Evolutionary conservation across 202 grass and related monocot species (phyloP), one percentile per base, ranked within the genome.

Genomic region (Sporobolus alterniflorus): DNA sequence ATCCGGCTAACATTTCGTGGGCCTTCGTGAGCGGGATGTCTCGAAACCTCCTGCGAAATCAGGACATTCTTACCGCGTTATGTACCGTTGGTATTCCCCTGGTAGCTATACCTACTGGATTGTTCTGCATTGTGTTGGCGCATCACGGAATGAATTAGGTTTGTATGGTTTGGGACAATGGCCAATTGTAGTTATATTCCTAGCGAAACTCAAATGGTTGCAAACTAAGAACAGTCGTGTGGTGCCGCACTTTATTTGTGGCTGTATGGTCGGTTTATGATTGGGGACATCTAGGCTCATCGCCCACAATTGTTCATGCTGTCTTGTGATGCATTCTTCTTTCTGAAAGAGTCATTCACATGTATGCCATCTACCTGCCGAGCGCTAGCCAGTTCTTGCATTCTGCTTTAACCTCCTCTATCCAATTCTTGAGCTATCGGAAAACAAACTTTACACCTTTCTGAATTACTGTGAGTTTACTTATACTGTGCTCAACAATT

Each of bases 1-100:
- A 88, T 88, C 48, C 71, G 5, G 8, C 24, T 57, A 12, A 9
- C 71, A 30, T 67, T 75, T 83, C 17, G 33, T 47, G n/a, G 47
- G 69, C 47, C 7, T 64, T 55, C 28, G 9, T 21, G 21, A 64
- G 46, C 28, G 20, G 34, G 52, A 71, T 44, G 21, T 64, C 18
- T 16, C 50, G 31, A 14, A 65, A 36, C 34, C 5, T 18, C 26
- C 22, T 67, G 32, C 43, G 21, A 31, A 68, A 24, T 64, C 11
- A 72, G 54, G 15, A 34, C 26, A 11, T 15, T 52, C 15, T 12
- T 82, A 39, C 2, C 36, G 8, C 8, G 36, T 39, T 39, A n/a
- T 39, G 40, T 66, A 39, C 21, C 10, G 44, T 18, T 11, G 43
- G n/a, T 51, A 49, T 57, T 81, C 68, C 34, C 39, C 13, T 11